Conservation (phyloP, 345 rosid species). For the Arabidopsis suecica region DNA sequence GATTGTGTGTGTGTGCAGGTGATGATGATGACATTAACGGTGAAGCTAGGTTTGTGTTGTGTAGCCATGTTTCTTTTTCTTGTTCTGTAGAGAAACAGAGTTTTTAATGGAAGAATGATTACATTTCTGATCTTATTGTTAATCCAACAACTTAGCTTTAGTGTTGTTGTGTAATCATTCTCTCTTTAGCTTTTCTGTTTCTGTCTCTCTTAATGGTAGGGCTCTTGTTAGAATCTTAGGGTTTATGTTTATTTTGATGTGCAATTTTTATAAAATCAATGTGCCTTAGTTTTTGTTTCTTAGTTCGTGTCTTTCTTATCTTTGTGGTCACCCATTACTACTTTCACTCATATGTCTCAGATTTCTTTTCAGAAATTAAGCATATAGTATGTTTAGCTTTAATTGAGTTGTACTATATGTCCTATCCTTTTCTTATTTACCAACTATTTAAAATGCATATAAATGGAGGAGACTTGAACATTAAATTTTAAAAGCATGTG, state of each 20-base stretch:
- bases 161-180: constrained; percentile 38
- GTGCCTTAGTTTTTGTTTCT: constrained; percentile 12
- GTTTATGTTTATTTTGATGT: constrained; percentile 17
- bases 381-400: constrained; percentile 16
- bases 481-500: constrained; percentile 10
- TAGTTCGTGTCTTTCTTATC: background rate
- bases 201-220: constrained; percentile 35
- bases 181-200: constrained; percentile 15
- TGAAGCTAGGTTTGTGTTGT: constrained; percentile 37
- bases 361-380: constrained; percentile 31
- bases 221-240: constrained; percentile 39
- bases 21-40: constrained; percentile 35
- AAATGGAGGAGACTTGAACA: constrained; percentile 9
- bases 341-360: constrained; percentile 36
- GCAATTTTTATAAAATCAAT: constrained; percentile 29
- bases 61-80: constrained; percentile 37
- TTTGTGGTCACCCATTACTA: constrained; percentile 39
- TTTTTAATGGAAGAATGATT: constrained; percentile 31
- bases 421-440: constrained; percentile 9
- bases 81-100: constrained; percentile 16
- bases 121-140: constrained; percentile 30
- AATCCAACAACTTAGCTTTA: constrained; percentile 36
- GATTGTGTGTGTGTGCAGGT: constrained; percentile 34
- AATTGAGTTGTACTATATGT: constrained; percentile 26
- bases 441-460: background rate